Evolutionary conservation across 179 eudicot species (phyloP).

Genomic region (Corrigiola litoralis): DNA sequence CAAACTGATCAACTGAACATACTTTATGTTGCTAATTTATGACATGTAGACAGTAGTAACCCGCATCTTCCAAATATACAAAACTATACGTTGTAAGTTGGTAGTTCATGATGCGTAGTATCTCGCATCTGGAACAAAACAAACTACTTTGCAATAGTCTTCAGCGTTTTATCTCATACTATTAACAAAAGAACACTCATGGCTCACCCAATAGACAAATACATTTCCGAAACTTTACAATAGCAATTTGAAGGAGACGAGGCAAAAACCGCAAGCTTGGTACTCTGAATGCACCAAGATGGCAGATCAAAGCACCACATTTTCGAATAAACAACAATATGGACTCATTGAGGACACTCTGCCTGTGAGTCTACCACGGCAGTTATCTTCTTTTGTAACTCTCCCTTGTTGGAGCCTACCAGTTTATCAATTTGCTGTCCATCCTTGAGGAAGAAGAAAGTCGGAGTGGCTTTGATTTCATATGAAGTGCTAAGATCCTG

Average conservation of each 20-base stretch:
- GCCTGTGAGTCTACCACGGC: constrained; percentile 43
- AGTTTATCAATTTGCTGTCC: constrained; percentile 89
- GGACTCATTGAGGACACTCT: constrained; percentile 10
- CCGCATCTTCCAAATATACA: constrained; percentile 5
- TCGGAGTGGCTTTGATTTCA: constrained; percentile 96
- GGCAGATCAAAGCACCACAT: not conserved
- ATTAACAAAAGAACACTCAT: not conserved
- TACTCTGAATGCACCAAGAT: not conserved
- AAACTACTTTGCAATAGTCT: not conserved
- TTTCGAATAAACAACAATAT: not conserved
- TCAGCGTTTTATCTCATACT: not conserved
- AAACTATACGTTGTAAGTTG: too few species aligned
- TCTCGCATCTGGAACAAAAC: too few species aligned
- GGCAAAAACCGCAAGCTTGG: not conserved
- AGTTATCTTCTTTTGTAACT: constrained; percentile 72
- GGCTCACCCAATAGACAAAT: not conserved
- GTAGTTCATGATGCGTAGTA: too few species aligned
- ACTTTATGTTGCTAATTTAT: too few species aligned
- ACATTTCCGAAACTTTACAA: constrained; percentile 9
- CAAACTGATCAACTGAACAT: too few species aligned
- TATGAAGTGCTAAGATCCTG: constrained; percentile 91
- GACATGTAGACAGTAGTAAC: not conserved
- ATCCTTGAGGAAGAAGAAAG: constrained; percentile 90
- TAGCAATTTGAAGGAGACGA: not conserved
- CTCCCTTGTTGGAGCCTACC: constrained; percentile 92